Conservation (phyloP, 495 filamentous ascomycete species). For the Rhypophila decipiens region DNA sequence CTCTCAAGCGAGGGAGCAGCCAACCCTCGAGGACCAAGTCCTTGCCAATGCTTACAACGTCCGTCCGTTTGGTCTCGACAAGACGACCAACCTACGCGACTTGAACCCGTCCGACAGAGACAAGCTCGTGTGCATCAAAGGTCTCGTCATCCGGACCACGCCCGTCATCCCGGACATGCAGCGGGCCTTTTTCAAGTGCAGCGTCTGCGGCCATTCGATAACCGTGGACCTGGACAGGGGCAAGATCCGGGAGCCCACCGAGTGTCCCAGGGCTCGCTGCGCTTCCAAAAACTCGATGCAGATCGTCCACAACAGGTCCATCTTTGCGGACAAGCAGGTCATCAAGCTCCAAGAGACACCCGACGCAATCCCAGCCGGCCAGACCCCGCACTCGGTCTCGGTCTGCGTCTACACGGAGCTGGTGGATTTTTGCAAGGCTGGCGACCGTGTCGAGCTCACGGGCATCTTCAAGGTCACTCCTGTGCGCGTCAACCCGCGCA, state of each 20-base stretch:
- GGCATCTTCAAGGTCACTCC: conserved; percentile 94
- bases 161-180: conserved; percentile 99
- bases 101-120: conserved; percentile 94
- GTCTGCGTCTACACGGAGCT: conserved; percentile 95
- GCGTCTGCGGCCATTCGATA: conserved; percentile 83
- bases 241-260: conserved; percentile 89
- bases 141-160: conserved; percentile 91
- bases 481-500: conserved; percentile 90
- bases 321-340: conserved; percentile 94
- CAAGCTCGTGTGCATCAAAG: conserved; percentile 93
- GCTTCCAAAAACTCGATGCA: conserved; percentile 91
- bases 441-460: conserved; percentile 92
- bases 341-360: conserved; percentile 99
- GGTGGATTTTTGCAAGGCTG: conserved; percentile 95
- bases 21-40: conserved; percentile 50
- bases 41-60: conserved; percentile 74
- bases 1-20: conserved; percentile 20
- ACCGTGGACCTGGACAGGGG: conserved; percentile 90
- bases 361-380: conserved; percentile 86
- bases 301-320: conserved; percentile 92
- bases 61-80: conserved; percentile 82
- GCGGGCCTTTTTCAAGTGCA: conserved; percentile 86
- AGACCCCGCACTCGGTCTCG: conserved; percentile 97
- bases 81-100: conserved; percentile 86
- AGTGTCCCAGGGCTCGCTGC: conserved; percentile 81